A percentile compares a stretch with the other conserved stretches of the same genome.
Evolutionary conservation across 306 rosid species (phyloP).

Genomic region (Carpinus viminea): DNA sequence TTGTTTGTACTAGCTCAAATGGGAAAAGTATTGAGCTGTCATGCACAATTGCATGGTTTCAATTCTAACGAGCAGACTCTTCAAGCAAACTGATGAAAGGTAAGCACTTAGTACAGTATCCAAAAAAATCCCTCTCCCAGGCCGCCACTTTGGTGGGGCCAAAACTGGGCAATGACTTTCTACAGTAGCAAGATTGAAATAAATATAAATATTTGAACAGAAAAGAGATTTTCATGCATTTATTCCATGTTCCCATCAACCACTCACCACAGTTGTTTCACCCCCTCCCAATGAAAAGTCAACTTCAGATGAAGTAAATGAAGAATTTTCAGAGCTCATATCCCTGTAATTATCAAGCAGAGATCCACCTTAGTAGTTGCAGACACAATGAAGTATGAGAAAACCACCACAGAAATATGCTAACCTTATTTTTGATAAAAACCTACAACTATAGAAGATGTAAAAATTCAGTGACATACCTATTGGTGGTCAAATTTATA

Average conservation of each 20-base stretch:
- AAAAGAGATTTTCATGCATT: constrained; percentile 4
- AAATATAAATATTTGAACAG: background rate
- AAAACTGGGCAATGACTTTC: background rate
- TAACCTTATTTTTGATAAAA: background rate
- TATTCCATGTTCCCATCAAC: constrained; percentile 6
- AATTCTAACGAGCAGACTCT: background rate
- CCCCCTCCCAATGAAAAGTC: constrained; percentile 72
- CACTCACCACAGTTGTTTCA: constrained; percentile 73
- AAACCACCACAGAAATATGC: constrained; percentile 3
- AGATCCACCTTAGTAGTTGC: constrained; percentile 14
- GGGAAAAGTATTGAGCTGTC: background rate
- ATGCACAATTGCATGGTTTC: constrained; percentile 1
- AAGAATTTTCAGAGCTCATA: constrained; percentile 42
- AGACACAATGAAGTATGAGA: constrained; percentile 15
- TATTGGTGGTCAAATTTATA: constrained; percentile 25
- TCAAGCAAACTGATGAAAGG: background rate
- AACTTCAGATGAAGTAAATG: constrained; percentile 62
- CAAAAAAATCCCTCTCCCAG: background rate
- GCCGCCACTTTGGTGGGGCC: background rate
- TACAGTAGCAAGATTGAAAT: background rate
- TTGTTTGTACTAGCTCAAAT: background rate
- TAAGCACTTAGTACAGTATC: background rate
- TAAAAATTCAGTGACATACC: constrained; percentile 34
- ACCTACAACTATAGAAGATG: background rate
- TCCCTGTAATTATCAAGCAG: constrained; percentile 48